These are phyloP conservation scores for Pichia sp. DNA, from an alignment of 1,139 yeast genomes.

Conservation along the genomic window DNA sequence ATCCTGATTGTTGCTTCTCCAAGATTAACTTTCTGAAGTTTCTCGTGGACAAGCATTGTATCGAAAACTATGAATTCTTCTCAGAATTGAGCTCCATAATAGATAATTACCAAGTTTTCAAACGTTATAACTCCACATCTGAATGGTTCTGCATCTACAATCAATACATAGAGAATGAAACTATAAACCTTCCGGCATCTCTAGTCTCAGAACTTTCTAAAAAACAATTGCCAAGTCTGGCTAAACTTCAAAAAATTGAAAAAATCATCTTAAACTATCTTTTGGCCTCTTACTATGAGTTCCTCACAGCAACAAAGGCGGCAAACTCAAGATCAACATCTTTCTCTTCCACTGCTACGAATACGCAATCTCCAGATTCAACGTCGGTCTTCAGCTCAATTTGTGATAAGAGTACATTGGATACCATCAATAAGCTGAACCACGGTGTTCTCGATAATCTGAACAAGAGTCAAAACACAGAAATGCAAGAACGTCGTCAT, in stretches of 20 bases:
- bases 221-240: constrained; percentile 16
- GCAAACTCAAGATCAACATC: constrained; percentile 11
- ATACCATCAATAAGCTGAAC: not conserved
- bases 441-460: not conserved
- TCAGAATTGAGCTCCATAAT: constrained; percentile 19
- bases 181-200: constrained; percentile 26
- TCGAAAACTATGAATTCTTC: constrained; percentile 28
- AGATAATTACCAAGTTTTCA: constrained; percentile 4
- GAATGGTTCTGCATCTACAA: constrained; percentile 22
- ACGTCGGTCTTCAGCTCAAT: not conserved
- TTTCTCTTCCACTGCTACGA: constrained; percentile 1
- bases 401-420: not conserved
- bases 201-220: constrained; percentile 14
- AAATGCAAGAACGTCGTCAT: no score
- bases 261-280: constrained; percentile 20
- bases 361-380: constrained; percentile 1
- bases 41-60: constrained; percentile 25
- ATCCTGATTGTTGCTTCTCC: constrained; percentile 16
- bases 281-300: constrained; percentile 25
- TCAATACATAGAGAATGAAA: constrained; percentile 23
- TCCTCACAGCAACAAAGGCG: constrained; percentile 13
- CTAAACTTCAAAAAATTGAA: constrained; percentile 15
- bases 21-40: constrained; percentile 22
- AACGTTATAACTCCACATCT: constrained; percentile 5
- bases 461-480: no score